These are phyloP conservation scores for Paralagenidium karlingii DNA, from an alignment of 352 stramenopile genomes.

Conservation along the genomic window DNA sequence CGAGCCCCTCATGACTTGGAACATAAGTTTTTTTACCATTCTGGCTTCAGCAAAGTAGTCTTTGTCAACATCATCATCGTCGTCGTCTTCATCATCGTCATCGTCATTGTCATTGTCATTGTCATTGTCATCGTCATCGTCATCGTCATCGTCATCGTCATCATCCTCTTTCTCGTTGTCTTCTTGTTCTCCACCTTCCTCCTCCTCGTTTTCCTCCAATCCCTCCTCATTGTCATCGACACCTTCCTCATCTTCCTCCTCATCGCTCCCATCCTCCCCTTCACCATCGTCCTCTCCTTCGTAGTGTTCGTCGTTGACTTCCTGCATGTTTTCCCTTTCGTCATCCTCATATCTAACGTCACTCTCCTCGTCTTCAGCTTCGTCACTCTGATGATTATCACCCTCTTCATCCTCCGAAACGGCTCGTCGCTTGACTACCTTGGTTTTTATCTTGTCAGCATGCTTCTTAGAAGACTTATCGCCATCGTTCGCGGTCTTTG, in stretches of 20 bases:
- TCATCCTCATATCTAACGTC: no score
- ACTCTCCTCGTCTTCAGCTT: no score
- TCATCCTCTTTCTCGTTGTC: neutral
- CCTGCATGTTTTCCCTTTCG: neutral
- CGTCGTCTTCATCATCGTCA: slow-evolving; percentile 3
- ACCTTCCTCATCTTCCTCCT: neutral
- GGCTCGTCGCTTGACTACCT: no score
- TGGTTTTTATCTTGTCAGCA: no score
- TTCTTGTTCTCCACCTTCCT: slow-evolving; percentile 1
- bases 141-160: slow-evolving; percentile 1
- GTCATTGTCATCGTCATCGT: no score
- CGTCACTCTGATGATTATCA: no score
- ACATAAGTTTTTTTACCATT: no score
- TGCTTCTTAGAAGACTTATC: no score
- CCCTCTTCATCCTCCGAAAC: no score
- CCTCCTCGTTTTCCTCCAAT: no score
- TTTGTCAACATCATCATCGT: slow-evolving; percentile 1
- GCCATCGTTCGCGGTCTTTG: no score
- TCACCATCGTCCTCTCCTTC: neutral
- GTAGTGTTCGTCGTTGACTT: neutral
- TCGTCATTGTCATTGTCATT: slow-evolving; percentile 4
- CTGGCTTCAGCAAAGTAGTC: no score
- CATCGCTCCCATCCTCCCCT: neutral
- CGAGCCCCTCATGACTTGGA: slow-evolving; percentile 15
- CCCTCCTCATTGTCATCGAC: neutral